phyloP scores from a whole-genome alignment of 1,284 basidiomycete species.

The Pseudozyma tsukubaensis region DNA sequence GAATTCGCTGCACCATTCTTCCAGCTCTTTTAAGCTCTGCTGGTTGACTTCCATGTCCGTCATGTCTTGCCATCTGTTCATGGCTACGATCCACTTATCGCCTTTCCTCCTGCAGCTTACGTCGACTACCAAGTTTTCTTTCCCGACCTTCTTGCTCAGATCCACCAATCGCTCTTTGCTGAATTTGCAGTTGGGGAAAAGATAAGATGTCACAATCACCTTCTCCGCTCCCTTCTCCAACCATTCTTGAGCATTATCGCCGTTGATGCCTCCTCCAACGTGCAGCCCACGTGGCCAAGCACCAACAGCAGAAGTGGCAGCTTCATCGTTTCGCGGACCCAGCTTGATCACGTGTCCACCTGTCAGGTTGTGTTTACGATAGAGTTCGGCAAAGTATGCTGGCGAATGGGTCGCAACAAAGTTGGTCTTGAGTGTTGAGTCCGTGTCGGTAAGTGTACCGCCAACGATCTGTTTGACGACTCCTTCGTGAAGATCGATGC shows the following conservation, averaged over 20 bases:
- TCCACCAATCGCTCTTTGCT: constrained; percentile 78
- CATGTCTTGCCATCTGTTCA: constrained; percentile 98
- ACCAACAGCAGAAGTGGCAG: constrained; percentile 82
- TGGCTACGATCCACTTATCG: constrained; percentile 90
- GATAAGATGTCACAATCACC: constrained; percentile 95
- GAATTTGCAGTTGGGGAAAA: constrained; percentile 87
- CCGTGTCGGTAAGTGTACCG: constrained; percentile 77
- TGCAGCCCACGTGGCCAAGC: constrained; percentile 88
- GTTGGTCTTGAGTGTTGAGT: constrained; percentile 80
- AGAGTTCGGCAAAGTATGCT: constrained; percentile 83
- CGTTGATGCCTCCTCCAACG: constrained; percentile 91
- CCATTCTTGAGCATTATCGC: constrained; percentile 85
- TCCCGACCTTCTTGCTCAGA: constrained; percentile 79
- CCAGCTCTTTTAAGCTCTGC: constrained; percentile 36
- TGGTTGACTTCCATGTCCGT: constrained; percentile 89
- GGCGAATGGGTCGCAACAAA: constrained; percentile 89
- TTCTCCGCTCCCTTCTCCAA: constrained; percentile 89
- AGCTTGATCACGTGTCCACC: constrained; percentile 98
- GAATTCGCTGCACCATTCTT: constrained; percentile 78
- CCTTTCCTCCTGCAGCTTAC: constrained; percentile 88
- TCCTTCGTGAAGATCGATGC: constrained; percentile 87
- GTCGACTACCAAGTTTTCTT: constrained; percentile 91
- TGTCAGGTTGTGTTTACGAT: constrained; percentile 76
- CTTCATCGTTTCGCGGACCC: constrained; percentile 85
- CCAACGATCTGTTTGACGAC: constrained; percentile 97